Base-by-base conservation (phyloP, 1,284 basidiomycete species). In the Vanrija sp. region DNA sequence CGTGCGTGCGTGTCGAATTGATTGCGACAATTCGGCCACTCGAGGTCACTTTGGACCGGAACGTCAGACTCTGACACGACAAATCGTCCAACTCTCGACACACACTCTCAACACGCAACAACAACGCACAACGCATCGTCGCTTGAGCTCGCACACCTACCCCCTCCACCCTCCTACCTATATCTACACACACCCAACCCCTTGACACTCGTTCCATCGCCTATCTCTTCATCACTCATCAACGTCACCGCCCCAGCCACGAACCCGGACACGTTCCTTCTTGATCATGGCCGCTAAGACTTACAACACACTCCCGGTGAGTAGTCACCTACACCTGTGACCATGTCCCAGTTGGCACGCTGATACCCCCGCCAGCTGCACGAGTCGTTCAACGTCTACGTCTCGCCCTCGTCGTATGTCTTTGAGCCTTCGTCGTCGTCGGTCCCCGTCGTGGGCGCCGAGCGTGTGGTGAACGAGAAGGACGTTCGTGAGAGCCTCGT, bases 321-420 rank as follows among this genome's bases (percentile, higher is more conserved):
- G 64, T 43, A 18, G 12, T n/a, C 38, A 26, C 50, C 26, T 23
- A 46, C 56, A 51, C 28, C 34, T 15, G 12, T 15, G 43, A 18
- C 16, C 34, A 14, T 10, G 44, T 26, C 60, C 21, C 21, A 23
- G 21, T 23, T 23, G 21, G 21, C 21, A 23, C 21, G 21, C 21
- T 60, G 46, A 58, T 50, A n/a, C 48, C 38, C 38, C 18, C 6
- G 15, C 5, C 55, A 75, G 73, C 67, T 77, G 23, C 72, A 77
- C 64, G 74, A 77, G 63, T 73, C 73, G 19, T 68, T 74, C 58
- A 76, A 76, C 58, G 68, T 77, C 43, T 77, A 77, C 63, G 69
- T 77, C 58, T 75, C 73, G 6, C 65, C 69, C 3, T 67, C 71
- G 16, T 61, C 72, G 3, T 77, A 77, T 51, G 69, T 77, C 43